These are phyloP conservation scores for Yamadazyma scolyti DNA, from an alignment of 805 yeast species.

Conservation along the genomic window DNA sequence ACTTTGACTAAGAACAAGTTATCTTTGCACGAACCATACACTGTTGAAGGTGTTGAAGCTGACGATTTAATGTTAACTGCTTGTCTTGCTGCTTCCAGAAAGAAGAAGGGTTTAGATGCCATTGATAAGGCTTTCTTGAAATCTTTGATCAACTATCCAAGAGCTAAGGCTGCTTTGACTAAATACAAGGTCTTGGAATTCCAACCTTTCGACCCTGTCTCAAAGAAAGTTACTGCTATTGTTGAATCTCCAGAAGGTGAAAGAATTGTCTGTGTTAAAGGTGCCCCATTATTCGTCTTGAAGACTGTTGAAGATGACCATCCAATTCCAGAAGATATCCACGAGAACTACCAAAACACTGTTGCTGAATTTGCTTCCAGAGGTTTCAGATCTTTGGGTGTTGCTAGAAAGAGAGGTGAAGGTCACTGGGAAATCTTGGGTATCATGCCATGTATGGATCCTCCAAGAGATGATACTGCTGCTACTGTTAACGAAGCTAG, in stretches of 20 bases:
- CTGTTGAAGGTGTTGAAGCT: conserved; percentile 94
- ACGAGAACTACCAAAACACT: conserved; percentile 92
- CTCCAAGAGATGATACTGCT: conserved; percentile 98
- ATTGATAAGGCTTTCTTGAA: conserved; percentile 95
- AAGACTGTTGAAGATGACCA: conserved; percentile 97
- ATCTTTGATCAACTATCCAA: conserved; percentile 82
- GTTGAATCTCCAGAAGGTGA: conserved; percentile 97
- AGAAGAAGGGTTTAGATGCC: conserved; percentile 97
- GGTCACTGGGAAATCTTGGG: conserved; percentile 98
- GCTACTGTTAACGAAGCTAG: conserved; percentile 90
- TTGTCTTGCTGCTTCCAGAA: conserved; percentile 95
- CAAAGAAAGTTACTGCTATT: conserved; percentile 92
- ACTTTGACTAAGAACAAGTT: conserved; percentile 96
- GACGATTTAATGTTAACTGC: conserved; percentile 97
- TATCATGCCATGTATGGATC: conserved; percentile 98
- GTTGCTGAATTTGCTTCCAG: conserved; percentile 97
- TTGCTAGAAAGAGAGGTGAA: conserved; percentile 97
- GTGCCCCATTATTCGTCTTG: conserved; percentile 96
- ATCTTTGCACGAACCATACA: conserved; percentile 94
- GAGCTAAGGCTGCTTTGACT: conserved; percentile 88
- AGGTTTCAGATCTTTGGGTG: conserved; percentile 98
- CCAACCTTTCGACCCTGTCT: conserved; percentile 97
- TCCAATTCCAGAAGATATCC: conserved; percentile 91
- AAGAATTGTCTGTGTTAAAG: conserved; percentile 92
- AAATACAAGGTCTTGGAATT: conserved; percentile 93